Conservation (phyloP, 179 eudicot species). For the Heliamphora pulchella region DNA sequence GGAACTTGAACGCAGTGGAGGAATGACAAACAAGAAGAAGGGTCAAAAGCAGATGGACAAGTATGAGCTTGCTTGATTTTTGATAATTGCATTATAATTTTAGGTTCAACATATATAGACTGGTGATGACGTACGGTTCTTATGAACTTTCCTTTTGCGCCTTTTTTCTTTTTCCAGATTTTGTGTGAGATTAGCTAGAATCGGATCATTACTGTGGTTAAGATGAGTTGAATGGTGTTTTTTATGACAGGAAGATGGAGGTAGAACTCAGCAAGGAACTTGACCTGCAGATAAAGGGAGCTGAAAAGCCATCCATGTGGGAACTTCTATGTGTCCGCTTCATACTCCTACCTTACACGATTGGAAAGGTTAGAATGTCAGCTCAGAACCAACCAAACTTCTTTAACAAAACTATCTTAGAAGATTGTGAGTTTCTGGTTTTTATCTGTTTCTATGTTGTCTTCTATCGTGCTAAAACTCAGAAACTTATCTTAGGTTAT, state of each 20-base stretch:
- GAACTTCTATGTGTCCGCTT: constrained; percentile 65
- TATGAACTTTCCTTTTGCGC: not conserved
- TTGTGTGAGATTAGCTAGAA: not conserved
- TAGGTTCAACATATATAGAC: not conserved
- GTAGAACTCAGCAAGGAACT: constrained; percentile 95
- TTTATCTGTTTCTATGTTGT: constrained; percentile 6
- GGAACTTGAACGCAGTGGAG: constrained; percentile 91
- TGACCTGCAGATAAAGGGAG: constrained; percentile 93
- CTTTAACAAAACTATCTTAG: not conserved
- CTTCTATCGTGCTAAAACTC: not conserved
- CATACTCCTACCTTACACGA: constrained; percentile 80
- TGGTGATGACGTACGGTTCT: not conserved
- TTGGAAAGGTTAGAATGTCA: constrained; percentile 48
- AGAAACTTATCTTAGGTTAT: not conserved
- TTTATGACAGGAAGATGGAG: constrained; percentile 49
- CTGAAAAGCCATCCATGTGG: constrained; percentile 93
- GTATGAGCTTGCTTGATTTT: constrained; percentile 31
- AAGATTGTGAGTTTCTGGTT: not conserved
- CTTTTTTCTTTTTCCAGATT: not conserved
- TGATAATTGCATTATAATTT: not conserved
- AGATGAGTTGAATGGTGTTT: constrained; percentile 6
- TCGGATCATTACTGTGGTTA: not conserved
- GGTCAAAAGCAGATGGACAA: constrained; percentile 57
- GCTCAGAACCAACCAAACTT: not conserved
- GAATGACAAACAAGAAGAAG: constrained; percentile 67